A percentile compares a stretch with the other conserved stretches of the same genome.
These are phyloP conservation scores for Nitzschia palea DNA, from an alignment of 108 stramenopile genomes.

Conservation along the genomic window DNA sequence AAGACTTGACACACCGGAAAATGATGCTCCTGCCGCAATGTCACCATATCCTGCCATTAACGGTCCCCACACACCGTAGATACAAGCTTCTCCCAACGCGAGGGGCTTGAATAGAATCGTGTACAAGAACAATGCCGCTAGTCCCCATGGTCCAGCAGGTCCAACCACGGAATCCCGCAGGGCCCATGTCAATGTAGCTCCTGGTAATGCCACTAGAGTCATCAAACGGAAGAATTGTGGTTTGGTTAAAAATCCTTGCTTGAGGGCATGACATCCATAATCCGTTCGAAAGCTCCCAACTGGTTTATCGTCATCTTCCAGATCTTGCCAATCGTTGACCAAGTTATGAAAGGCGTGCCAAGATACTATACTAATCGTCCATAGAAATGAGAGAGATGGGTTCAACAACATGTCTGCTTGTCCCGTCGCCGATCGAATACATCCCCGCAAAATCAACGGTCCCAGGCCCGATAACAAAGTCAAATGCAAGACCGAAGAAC, in stretches of 20 bases:
- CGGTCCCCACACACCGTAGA: constrained; percentile 13
- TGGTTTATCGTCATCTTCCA: constrained; percentile 5
- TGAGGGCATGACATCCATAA: constrained; percentile 12
- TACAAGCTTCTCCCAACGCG: constrained; percentile 8
- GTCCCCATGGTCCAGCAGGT: constrained; percentile 4
- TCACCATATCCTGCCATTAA: constrained; percentile 11
- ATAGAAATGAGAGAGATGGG: neutral
- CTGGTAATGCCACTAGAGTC: neutral
- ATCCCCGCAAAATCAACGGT: neutral
- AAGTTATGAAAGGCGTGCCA: constrained; percentile 15
- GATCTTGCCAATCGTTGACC: constrained; percentile 18
- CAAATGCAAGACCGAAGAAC: constrained; percentile 6
- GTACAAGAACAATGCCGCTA: constrained; percentile 6
- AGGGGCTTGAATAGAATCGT: constrained; percentile 14
- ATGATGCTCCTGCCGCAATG: constrained; percentile 5
- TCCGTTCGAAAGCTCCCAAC: constrained; percentile 8
- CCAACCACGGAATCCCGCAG: neutral
- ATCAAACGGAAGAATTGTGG: constrained; percentile 5
- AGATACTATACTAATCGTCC: neutral
- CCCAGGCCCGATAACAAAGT: constrained; percentile 4
- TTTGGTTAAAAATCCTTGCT: constrained; percentile 11
- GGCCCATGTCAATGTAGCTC: neutral
- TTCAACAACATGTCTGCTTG: neutral
- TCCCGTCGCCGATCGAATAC: neutral
- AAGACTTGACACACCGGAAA: neutral